These are phyloP conservation scores for Dactylonectria estremocensis DNA, from an alignment of 2,329 filamentous ascomycete genomes.

Conservation along the genomic window DNA sequence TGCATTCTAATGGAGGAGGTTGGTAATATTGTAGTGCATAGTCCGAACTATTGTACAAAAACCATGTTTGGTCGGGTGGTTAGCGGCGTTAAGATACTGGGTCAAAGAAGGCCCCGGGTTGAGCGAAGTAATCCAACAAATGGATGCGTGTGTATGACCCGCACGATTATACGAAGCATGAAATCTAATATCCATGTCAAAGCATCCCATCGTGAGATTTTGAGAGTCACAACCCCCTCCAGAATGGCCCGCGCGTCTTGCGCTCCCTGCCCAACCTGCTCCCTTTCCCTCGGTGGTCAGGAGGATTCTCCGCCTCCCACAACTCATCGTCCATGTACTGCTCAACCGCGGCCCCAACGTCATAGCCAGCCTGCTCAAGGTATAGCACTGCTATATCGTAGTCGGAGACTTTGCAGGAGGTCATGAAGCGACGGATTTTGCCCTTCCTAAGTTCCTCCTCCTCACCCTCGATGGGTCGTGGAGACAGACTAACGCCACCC, in stretches of 20 bases:
- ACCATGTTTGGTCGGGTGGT: conserved; percentile 41
- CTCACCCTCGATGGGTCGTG: conserved; percentile 80
- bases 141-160: conserved; percentile 42
- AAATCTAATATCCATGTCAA: conserved; percentile 46
- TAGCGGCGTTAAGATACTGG: conserved; percentile 52
- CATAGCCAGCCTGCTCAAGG: conserved; percentile 77
- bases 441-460: conserved; percentile 80
- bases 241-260: conserved; percentile 52
- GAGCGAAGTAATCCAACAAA: conserved; percentile 46
- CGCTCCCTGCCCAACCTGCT: conserved; percentile 48
- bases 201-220: conserved; percentile 20
- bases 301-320: conserved; percentile 81
- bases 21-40: conserved; percentile 45
- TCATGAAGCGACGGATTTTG: conserved; percentile 84
- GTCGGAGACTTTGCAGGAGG: conserved; percentile 82
- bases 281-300: conserved; percentile 38
- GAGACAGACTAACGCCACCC: conserved; percentile 77
- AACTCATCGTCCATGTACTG: conserved; percentile 79
- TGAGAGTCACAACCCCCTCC: conserved; percentile 49
- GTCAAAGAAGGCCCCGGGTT: conserved; percentile 44
- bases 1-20: conserved; percentile 63
- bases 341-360: conserved; percentile 75
- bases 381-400: conserved; percentile 84
- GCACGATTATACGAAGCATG: conserved; percentile 49
- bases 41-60: conserved; percentile 48